phyloP scores from a whole-genome alignment of 2,329 filamentous ascomycete species.

The Aspergillus neotritici region DNA sequence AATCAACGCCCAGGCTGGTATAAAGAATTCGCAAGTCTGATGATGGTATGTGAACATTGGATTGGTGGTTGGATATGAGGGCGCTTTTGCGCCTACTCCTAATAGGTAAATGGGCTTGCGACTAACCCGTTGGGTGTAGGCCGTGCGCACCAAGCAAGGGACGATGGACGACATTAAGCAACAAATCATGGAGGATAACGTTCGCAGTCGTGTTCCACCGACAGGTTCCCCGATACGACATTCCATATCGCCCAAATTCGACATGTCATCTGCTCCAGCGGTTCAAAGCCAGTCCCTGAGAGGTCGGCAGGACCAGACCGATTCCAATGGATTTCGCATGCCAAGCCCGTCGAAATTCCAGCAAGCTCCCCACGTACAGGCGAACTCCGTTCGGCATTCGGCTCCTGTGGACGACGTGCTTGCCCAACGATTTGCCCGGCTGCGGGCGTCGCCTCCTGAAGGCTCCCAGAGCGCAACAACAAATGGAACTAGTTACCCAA shows the following conservation, averaged over 20 bases:
- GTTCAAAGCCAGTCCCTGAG: slow-evolving; percentile 12
- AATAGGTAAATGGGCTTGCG: neutral
- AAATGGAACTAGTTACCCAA: slow-evolving; percentile 11
- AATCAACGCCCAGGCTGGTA: slow-evolving; percentile 47
- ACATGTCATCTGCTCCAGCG: slow-evolving; percentile 9
- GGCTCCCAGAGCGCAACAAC: neutral
- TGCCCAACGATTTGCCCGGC: slow-evolving; percentile 38
- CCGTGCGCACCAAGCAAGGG: slow-evolving; percentile 37
- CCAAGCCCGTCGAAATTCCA: slow-evolving; percentile 39
- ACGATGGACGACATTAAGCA: slow-evolving; percentile 39
- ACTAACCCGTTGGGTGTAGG: slow-evolving; percentile 19
- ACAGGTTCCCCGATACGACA: slow-evolving; percentile 10
- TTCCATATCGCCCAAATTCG: slow-evolving; percentile 7
- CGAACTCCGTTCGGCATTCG: slow-evolving; percentile 21
- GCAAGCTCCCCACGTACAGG: slow-evolving; percentile 16
- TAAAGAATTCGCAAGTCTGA: slow-evolving; percentile 48
- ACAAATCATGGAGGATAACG: slow-evolving; percentile 36
- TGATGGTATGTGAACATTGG: slow-evolving; percentile 29
- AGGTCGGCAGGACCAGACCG: slow-evolving; percentile 20
- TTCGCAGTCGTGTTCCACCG: slow-evolving; percentile 25
- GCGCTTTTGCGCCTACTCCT: neutral
- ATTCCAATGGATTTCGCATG: slow-evolving; percentile 28
- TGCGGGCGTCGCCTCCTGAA: slow-evolving; percentile 25
- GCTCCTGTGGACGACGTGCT: slow-evolving; percentile 32
- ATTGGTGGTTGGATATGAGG: neutral